Base-by-base conservation (phyloP, 345 rosid genomes). In the Turritis glabra region DNA sequence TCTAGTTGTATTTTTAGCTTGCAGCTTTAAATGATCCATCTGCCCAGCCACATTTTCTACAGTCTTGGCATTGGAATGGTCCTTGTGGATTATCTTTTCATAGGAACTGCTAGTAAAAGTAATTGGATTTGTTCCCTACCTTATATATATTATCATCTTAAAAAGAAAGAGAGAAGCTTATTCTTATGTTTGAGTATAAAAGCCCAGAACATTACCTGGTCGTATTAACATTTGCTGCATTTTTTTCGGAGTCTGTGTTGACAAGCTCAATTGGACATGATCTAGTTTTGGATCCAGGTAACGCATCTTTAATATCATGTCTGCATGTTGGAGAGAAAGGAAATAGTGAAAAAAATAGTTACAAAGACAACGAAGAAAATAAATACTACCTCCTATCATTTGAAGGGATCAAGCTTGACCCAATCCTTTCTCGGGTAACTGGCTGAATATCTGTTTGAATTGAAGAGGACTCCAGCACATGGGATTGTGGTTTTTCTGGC, bases 1-100 rank as follows among this genome's bases (percentile, higher is more conserved):
- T 64, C 79, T 77, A 29, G 69, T 64, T 13, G 74, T 67, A 68
- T 62, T 78, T 56, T 79, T 80, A 58, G 83, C 82, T 64, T 82
- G 80, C 67, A 58, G 48, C 60, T 69, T 83, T 64, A 76, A 61
- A 67, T 60, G 66, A 72, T 74, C 80, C 71, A 60, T 52, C 17
- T 60, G 62, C 68, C 78, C 84, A 73, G 72, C 37, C 56, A 29
- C 76, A 74, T 67, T 73, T 60, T 74, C 82, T 22, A 22, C 59
- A 35, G 63, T 63, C 69, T 75, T 76, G 29, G 62, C 74, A 69
- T 53, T 74, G 35, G 57, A 35, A 38, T 66, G 60, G 65, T 79
- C 79, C 76, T 86, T 83, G 79, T 58, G 58, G 62, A 79, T 46
- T 5, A 23, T 51, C 69, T 72, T 78, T 59, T 66, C 73, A 41